Percentiles rank a stretch among this genome's conserved stretches.
phyloP scores from a whole-genome alignment of 2,329 filamentous ascomycete genomes.

The Lachnellula occidentalis region DNA sequence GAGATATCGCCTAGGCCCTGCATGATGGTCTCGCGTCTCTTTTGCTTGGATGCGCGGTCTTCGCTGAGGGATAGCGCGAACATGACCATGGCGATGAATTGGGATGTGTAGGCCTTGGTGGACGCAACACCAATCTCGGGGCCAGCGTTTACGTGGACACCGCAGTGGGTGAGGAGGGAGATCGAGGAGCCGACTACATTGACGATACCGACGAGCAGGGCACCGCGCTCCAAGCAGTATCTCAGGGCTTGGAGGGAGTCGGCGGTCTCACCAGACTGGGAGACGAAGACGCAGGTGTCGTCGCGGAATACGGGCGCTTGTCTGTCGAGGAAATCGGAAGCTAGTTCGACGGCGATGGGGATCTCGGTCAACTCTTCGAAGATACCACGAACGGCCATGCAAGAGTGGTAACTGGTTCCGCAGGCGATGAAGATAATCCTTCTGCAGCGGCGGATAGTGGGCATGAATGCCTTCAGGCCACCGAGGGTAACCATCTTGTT shows the following conservation, averaged over 20 bases:
- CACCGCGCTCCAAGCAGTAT: slow-evolving; percentile 96
- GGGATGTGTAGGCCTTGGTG: slow-evolving; percentile 98
- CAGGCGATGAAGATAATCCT: slow-evolving; percentile 99
- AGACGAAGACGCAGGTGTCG: slow-evolving; percentile 98
- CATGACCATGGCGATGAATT: slow-evolving; percentile 99
- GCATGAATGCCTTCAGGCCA: slow-evolving; percentile 92
- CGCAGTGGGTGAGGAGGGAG: slow-evolving; percentile 96
- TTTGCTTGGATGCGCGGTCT: slow-evolving; percentile 90
- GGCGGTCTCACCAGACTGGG: slow-evolving; percentile 96
- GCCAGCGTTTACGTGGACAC: slow-evolving; percentile 98
- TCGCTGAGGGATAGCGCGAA: slow-evolving; percentile 94
- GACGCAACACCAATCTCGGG: slow-evolving; percentile 98
- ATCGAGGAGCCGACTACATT: slow-evolving; percentile 99
- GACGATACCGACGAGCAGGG: slow-evolving; percentile 94
- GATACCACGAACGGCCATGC: slow-evolving; percentile 96
- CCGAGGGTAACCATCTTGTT: slow-evolving; percentile 96
- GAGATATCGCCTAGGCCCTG: slow-evolving; percentile 84
- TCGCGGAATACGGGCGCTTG: slow-evolving; percentile 98
- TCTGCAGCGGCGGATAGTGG: slow-evolving; percentile 91
- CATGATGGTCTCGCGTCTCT: slow-evolving; percentile 92
- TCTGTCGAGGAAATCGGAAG: slow-evolving; percentile 96
- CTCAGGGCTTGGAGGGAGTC: slow-evolving; percentile 95
- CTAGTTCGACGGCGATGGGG: slow-evolving; percentile 92
- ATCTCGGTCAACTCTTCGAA: slow-evolving; percentile 99
- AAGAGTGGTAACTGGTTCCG: slow-evolving; percentile 97